These are phyloP conservation scores for Deinandra increscens DNA, from an alignment of 129 eudicot species.

Conservation along the genomic window DNA sequence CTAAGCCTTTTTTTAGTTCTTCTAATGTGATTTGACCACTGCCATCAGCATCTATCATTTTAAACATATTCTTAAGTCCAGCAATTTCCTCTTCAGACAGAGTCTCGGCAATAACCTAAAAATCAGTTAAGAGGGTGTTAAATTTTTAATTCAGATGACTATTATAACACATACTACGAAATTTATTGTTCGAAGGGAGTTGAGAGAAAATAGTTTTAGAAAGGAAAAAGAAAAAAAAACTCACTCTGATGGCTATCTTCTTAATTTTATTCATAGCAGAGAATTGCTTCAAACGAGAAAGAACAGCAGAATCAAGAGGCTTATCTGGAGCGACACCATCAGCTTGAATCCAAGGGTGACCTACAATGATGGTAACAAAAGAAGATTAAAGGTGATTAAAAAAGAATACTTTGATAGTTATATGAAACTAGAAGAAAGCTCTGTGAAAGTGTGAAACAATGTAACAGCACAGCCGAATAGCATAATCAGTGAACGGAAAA, in stretches of 20 bases:
- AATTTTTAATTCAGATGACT: not conserved
- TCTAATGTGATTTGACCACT: constrained; percentile 88
- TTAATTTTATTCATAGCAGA: constrained; percentile 93
- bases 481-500: not conserved
- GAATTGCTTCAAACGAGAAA: constrained; percentile 84
- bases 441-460: not conserved
- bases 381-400: not conserved
- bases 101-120: constrained; percentile 82
- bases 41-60: constrained; percentile 79
- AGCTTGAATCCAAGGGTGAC: constrained; percentile 91
- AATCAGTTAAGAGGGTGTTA: constrained; percentile 22
- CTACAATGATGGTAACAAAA: constrained; percentile 36
- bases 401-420: not conserved
- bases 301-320: constrained; percentile 95
- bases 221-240: constrained; percentile 10
- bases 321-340: constrained; percentile 86
- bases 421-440: constrained; percentile 10
- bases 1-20: constrained; percentile 76
- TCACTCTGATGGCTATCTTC: constrained; percentile 91
- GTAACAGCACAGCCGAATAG: not conserved
- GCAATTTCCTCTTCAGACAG: constrained; percentile 96
- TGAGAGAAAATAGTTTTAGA: not conserved
- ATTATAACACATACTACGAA: not conserved
- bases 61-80: constrained; percentile 90
- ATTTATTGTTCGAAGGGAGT: not conserved